A percentile compares a stretch with the other conserved stretches of the same genome.
phyloP scores from a whole-genome alignment of 306 rosid genomes.

The Carpinus viminea region DNA sequence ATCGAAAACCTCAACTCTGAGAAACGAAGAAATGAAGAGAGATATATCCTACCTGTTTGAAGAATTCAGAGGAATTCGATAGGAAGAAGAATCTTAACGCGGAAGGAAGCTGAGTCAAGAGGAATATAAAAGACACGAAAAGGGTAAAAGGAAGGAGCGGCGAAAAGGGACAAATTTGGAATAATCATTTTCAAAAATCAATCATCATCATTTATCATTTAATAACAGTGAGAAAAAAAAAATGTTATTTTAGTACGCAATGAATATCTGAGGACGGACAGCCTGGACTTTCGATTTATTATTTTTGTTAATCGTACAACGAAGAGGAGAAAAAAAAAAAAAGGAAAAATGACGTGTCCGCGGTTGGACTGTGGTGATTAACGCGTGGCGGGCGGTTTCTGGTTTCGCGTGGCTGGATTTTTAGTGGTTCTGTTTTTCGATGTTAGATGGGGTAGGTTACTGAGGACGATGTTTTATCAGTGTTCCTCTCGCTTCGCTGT shows the following conservation, averaged over 20 bases:
- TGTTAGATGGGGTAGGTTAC: conserved; percentile 2
- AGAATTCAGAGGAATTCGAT: not conserved
- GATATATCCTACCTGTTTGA: conserved; percentile 32
- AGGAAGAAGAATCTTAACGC: conserved; percentile 47
- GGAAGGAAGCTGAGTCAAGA: conserved; percentile 27
- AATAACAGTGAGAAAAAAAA: not conserved
- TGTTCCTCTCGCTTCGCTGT: not conserved
- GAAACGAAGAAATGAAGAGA: not conserved
- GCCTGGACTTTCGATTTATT: not conserved
- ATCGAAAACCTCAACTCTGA: not conserved
- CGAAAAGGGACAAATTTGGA: conserved; percentile 53
- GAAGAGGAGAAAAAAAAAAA: not conserved
- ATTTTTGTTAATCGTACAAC: not conserved
- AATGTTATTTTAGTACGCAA: not conserved
- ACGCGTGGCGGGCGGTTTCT: conserved; percentile 6
- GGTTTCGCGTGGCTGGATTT: not conserved
- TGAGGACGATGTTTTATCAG: not conserved
- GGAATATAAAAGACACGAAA: conserved; percentile 23
- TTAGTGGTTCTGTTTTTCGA: conserved; percentile 21
- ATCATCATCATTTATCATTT: not conserved
- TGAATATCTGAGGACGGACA: not conserved
- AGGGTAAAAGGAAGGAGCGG: conserved; percentile 41
- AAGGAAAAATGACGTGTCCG: not conserved
- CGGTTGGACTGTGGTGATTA: not conserved
- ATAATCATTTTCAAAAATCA: conserved; percentile 27